phyloP scores from a whole-genome alignment of 495 filamentous ascomycete genomes.

The Penicillium maclennaniae region DNA sequence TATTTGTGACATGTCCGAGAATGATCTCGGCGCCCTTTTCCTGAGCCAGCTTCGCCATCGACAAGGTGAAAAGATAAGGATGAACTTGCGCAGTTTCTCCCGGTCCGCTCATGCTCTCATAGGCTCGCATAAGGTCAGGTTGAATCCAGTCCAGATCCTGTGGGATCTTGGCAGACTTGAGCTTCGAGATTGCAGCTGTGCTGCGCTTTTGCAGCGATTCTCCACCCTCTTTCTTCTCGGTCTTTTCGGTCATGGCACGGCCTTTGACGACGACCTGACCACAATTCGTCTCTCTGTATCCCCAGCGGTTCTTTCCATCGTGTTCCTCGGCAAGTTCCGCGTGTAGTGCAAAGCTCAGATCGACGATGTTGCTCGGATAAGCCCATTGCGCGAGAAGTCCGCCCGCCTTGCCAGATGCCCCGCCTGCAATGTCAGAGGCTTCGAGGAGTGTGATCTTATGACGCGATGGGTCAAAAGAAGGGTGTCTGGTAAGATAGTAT shows the following conservation, averaged over 20 bases:
- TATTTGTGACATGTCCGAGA: constrained; percentile 60
- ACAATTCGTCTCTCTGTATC: constrained; percentile 75
- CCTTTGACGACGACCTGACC: constrained; percentile 66
- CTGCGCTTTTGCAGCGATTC: constrained; percentile 73
- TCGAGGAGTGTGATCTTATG: constrained; percentile 87
- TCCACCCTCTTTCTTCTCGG: constrained; percentile 22
- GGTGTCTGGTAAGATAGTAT: constrained; percentile 90
- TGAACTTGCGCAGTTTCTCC: constrained; percentile 89
- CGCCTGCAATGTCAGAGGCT: constrained; percentile 81
- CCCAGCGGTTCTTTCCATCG: constrained; percentile 77
- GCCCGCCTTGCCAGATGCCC: constrained; percentile 92
- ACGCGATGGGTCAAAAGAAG: constrained; percentile 67
- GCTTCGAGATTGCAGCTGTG: constrained; percentile 52
- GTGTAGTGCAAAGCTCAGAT: constrained; percentile 81
- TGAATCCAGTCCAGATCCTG: constrained; percentile 85
- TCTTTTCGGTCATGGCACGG: constrained; percentile 37
- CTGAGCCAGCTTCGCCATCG: constrained; percentile 75
- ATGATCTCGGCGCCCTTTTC: constrained; percentile 71
- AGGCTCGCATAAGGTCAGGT: constrained; percentile 58
- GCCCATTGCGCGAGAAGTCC: constrained; percentile 91
- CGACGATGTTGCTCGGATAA: constrained; percentile 81
- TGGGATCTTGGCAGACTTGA: constrained; percentile 63
- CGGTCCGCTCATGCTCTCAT: constrained; percentile 79
- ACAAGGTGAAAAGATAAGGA: constrained; percentile 85
- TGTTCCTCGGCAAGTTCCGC: constrained; percentile 82